Evolutionary conservation across 2,329 filamentous ascomycete genomes (phyloP).

Genomic region (Metarhizium anisopliae): DNA sequence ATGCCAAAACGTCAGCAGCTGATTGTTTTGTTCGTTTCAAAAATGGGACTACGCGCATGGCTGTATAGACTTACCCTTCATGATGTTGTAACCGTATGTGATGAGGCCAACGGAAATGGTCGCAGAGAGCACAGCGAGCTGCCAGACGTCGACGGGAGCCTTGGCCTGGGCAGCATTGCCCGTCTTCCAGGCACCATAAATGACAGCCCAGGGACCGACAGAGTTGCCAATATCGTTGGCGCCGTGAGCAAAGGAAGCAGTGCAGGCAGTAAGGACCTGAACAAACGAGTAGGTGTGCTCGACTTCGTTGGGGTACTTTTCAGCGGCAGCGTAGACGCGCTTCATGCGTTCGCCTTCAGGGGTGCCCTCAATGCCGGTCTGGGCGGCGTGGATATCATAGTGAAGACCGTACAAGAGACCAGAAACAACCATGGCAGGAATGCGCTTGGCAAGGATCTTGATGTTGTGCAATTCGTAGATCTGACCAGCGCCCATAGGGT

Average conservation of each 20-base stretch:
- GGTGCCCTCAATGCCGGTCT: conserved; percentile 12
- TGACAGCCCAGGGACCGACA: conserved; percentile 60
- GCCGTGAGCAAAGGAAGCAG: conserved; percentile 66
- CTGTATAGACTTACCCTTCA: conserved; percentile 50
- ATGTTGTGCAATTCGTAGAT: conserved; percentile 71
- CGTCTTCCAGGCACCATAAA: conserved; percentile 57
- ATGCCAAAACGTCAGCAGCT: conserved; percentile 4
- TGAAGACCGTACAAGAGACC: conserved; percentile 63
- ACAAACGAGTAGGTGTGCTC: conserved; percentile 62
- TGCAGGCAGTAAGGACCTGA: conserved; percentile 59
- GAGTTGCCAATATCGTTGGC: conserved; percentile 71
- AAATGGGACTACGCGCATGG: not conserved
- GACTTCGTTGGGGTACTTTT: conserved; percentile 61
- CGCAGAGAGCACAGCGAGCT: conserved; percentile 60
- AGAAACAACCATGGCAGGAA: conserved; percentile 58
- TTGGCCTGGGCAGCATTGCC: conserved; percentile 53
- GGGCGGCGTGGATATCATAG: conserved; percentile 63
- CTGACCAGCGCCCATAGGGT: conserved; percentile 62
- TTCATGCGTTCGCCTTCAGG: conserved; percentile 20
- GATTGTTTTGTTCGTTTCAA: not conserved
- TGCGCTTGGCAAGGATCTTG: conserved; percentile 49
- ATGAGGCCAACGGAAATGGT: conserved; percentile 58
- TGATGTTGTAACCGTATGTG: conserved; percentile 76
- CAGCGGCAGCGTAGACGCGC: conserved; percentile 53
- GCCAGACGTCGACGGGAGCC: conserved; percentile 63